Percentiles rank a stretch among this genome's conserved stretches.
Conservation (phyloP, 2,329 filamentous ascomycete genomes). For the Xylariaceae sp. region DNA sequence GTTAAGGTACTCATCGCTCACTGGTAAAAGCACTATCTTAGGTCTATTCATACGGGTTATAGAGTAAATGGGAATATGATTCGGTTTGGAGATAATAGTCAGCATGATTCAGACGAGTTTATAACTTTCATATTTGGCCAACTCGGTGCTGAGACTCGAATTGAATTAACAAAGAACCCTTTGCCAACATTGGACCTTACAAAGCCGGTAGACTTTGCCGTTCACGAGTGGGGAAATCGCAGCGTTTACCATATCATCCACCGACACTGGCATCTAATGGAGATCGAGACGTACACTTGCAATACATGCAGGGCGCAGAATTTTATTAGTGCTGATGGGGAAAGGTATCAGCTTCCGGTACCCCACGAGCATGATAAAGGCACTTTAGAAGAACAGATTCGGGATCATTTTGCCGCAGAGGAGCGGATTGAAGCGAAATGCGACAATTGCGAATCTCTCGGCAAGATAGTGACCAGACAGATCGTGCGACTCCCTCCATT, state of each 20-base stretch:
- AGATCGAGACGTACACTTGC: constrained; percentile 67
- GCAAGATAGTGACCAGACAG: constrained; percentile 12
- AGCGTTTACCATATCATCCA: constrained; percentile 76
- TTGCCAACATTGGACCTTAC: constrained; percentile 27
- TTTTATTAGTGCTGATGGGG: background rate
- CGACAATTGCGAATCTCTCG: constrained; percentile 13
- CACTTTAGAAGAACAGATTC: background rate
- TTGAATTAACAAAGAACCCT: constrained; percentile 45
- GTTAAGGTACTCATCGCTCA: constrained; percentile 7
- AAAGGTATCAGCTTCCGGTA: constrained; percentile 22
- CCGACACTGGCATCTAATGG: constrained; percentile 76
- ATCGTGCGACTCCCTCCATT: constrained; percentile 59
- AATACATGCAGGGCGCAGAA: constrained; percentile 55
- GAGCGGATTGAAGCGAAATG: constrained; percentile 12
- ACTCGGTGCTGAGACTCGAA: constrained; percentile 85
- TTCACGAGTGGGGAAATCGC: constrained; percentile 77
- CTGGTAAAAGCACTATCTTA: constrained; percentile 61
- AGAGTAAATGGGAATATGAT: background rate
- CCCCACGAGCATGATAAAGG: background rate
- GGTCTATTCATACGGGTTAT: constrained; percentile 61
- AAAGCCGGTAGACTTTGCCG: constrained; percentile 61
- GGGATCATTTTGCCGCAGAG: constrained; percentile 4
- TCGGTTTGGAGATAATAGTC: constrained; percentile 72
- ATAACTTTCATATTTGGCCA: constrained; percentile 81
- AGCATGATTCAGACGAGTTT: constrained; percentile 94